These are phyloP conservation scores for Diversispora epigaea DNA, from an alignment of 192 early-diverging fungal species.

Conservation along the genomic window DNA sequence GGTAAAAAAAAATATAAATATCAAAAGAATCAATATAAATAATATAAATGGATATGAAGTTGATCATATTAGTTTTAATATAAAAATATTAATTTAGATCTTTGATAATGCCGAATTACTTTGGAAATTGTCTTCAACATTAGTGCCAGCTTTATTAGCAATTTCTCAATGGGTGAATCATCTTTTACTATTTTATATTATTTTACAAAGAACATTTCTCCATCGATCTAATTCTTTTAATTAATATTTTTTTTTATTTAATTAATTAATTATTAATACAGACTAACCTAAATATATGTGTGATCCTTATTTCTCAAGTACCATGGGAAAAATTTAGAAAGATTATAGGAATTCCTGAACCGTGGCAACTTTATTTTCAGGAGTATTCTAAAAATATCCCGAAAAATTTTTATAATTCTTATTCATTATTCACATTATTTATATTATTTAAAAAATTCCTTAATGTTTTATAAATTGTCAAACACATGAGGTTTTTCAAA, in stretches of 20 bases:
- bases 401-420: neutral
- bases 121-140: constrained; percentile 2
- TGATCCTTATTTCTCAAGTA: constrained; percentile 3
- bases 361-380: constrained; percentile 9
- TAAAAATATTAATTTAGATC: neutral
- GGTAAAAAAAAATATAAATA: neutral
- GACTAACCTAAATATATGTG: neutral
- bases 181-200: neutral
- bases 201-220: neutral
- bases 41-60: no score
- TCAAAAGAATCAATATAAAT: neutral
- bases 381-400: constrained; percentile 15
- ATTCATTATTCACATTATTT: neutral
- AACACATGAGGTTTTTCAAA: constrained; percentile 2
- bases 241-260: neutral
- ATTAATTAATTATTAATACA: neutral
- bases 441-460: neutral
- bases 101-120: constrained; percentile 8
- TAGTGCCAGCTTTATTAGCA: neutral
- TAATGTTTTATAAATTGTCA: neutral
- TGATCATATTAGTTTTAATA: no score
- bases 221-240: neutral
- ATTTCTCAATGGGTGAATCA: neutral
- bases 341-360: neutral
- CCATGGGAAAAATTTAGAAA: constrained; percentile 20